Base-by-base conservation (phyloP, 306 rosid species). In the Oxytropis ochrocephala region DNA sequence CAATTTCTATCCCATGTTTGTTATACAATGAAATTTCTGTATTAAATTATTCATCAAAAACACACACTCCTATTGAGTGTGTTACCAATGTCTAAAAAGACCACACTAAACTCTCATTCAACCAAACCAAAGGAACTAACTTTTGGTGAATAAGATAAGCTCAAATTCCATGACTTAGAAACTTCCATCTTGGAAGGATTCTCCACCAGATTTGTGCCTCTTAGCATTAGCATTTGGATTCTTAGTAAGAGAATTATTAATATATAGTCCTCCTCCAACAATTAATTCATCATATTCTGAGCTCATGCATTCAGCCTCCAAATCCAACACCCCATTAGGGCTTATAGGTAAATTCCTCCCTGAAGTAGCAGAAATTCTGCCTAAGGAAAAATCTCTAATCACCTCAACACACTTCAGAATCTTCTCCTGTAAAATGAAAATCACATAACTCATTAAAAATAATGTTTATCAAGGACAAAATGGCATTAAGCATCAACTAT, bases 361-460 rank as follows among this genome's bases (percentile, higher is more conserved):
- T 50, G 75, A 61, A 85, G 80, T 65, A 48, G 54, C 27, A 13
- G 83, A 55, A 13, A 65, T 58, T 55, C 63, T 60, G 11, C 67
- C 58, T 83, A 81, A 66, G 18, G 77, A 63, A 35, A 85, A 72
- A 49, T 79, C 84, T 61, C 69, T 80, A 0, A 89, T 78, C 89
- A 86, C 50, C 54, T 80, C 86, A 73, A 89, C 35, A 76, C 96
- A 89, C 79, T 89, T 88, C 84, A 88, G 48, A 65, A 85, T 84
- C 75, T 84, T 89, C 19, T 51, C 91, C 96, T 92, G 93, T 83
- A 80, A 77, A 81, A 63, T 52, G 42, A 64, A 78, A 58, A 74
- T 9, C 59, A 30, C 51, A 17, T 36, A 63, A 75, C 43, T 36
- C 11, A 70, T 27, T 16, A 30, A 27, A 13, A 7, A 18, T 36